These are phyloP conservation scores for Candida orba DNA, from an alignment of 805 yeast genomes.

Conservation along the genomic window DNA sequence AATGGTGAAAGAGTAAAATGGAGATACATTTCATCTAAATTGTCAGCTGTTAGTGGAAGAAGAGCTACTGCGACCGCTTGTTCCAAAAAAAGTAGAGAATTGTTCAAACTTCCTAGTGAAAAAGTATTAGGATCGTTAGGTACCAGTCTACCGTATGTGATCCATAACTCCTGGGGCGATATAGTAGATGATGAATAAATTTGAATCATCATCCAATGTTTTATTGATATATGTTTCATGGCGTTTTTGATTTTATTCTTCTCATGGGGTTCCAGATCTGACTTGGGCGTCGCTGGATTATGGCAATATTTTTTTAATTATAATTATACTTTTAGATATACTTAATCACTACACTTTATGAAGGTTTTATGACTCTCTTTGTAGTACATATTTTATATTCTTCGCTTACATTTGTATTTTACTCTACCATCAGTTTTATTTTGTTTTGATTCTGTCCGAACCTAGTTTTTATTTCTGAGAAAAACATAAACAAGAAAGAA, in stretches of 20 bases:
- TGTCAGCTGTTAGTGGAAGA: slow-evolving; percentile 30
- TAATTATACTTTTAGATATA: too few relatives aligned
- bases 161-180: slow-evolving; percentile 40
- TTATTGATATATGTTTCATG: not conserved
- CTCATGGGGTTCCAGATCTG: too few relatives aligned
- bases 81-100: slow-evolving; percentile 43
- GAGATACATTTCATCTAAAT: slow-evolving; percentile 42
- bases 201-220: not conserved
- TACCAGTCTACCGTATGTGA: slow-evolving; percentile 47
- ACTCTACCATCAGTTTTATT: too few relatives aligned
- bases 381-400: too few relatives aligned
- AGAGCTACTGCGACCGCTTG: slow-evolving; percentile 44
- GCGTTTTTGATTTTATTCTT: not conserved
- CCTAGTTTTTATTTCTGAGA: not conserved
- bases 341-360: too few relatives aligned
- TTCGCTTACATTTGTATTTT: too few relatives aligned
- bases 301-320: too few relatives aligned
- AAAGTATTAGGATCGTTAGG: slow-evolving; percentile 34
- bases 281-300: too few relatives aligned
- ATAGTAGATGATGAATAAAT: slow-evolving; percentile 21
- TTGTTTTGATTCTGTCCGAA: too few relatives aligned
- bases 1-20: slow-evolving; percentile 53
- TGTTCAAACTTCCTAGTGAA: slow-evolving; percentile 49
- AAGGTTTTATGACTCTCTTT: too few relatives aligned
- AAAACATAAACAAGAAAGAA: not conserved